Evolutionary conservation across 495 filamentous ascomycete genomes (phyloP).

Genomic region (Antarctomyces pellizariae): DNA sequence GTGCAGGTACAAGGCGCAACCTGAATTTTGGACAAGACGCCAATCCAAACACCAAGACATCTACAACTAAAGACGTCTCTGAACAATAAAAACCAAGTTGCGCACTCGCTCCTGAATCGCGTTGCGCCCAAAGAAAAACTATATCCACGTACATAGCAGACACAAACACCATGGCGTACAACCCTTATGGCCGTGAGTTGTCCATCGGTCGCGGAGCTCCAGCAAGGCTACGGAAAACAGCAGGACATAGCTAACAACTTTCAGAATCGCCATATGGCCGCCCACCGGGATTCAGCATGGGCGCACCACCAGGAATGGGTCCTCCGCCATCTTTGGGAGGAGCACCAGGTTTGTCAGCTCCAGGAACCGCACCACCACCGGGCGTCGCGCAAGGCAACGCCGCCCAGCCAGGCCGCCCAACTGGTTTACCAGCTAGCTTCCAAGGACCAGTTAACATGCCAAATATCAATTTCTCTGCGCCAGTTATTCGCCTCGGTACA

Average conservation of each 20-base stretch:
- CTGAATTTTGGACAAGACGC: too few species aligned
- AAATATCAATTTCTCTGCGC: constrained; percentile 94
- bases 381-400: constrained; percentile 53
- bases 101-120: too few species aligned
- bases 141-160: constrained; percentile 2
- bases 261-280: constrained; percentile 36
- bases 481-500: constrained; percentile 77
- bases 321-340: constrained; percentile 41
- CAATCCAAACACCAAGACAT: too few species aligned
- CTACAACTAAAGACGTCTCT: too few species aligned
- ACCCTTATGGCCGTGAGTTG: constrained; percentile 53
- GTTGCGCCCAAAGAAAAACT: constrained; percentile 3
- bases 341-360: constrained; percentile 55
- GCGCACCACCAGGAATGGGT: constrained; percentile 35
- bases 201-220: constrained; percentile 5
- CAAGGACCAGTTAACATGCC: constrained; percentile 83
- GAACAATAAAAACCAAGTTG: too few species aligned
- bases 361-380: constrained; percentile 54
- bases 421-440: constrained; percentile 61
- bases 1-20: too few species aligned
- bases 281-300: constrained; percentile 41
- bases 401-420: constrained; percentile 49
- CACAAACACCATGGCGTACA: constrained; percentile 35
- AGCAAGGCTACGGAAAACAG: too few species aligned
- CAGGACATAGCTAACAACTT: constrained; percentile 4